Evolutionary conservation across 2,329 filamentous ascomycete genomes (phyloP), one percentile per base, ranked within the genome.

Genomic region (Neofusicoccum laricinum): DNA sequence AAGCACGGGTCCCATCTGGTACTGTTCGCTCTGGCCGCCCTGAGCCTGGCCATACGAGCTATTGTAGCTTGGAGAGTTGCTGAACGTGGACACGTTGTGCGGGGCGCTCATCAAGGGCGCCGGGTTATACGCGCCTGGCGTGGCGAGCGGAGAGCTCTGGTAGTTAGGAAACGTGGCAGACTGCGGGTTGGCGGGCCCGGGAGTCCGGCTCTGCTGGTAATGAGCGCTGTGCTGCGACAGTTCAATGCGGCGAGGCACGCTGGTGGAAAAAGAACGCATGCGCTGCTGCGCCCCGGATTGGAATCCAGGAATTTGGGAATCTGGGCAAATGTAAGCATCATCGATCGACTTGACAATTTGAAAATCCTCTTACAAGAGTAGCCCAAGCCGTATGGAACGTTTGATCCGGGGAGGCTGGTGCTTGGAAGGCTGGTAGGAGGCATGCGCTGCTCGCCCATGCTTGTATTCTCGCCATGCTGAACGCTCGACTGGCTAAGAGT

Each of bases 121-220:
- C 15, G 64, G 77, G 73, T 45, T 73, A 72, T 72, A 78, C 75
- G 1, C 72, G 69, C 53, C 70, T 76, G 64, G 71, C 75, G 55
- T 75, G 70, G 72, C 69, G n/a, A 79, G 73, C 12, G 77, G 76
- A 46, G 76, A 77, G 65, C 73, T 72, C 12, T 75, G 73, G 65
- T 77, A 79, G 12, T 73, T 77, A 17, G 77, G 75, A 65, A 76
- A 78, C 8, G 76, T 76, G 8, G 76, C 75, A 3, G 76, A 77
- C 59, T 78, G 76, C 10, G 76, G 77, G 21, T 75, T 76, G n/a
- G 73, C 71, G 4, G 69, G 48, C 5, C 32, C 57, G 4, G 40
- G 55, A 57, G 61, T 64, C 4, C 50, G 40, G 50, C 68, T 73
- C 11, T 72, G 15, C 19, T 64, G 71, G 67, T 77, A 78, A 66